phyloP scores from a whole-genome alignment of 2,329 filamentous ascomycete species.

The Pezicula neosporulosa region DNA sequence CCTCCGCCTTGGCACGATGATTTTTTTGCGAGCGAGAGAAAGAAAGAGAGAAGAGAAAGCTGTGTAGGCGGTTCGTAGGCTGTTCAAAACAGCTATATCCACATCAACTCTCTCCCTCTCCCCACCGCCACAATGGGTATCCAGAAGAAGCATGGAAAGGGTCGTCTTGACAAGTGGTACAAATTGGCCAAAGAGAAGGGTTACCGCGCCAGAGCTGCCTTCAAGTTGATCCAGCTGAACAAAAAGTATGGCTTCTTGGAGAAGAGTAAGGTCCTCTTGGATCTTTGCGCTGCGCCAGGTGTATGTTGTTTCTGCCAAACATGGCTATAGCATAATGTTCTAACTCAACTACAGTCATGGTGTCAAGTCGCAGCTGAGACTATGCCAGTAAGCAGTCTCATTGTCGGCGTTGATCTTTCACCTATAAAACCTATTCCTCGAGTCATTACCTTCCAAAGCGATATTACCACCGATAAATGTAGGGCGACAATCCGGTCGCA shows the following conservation, averaged over 20 bases:
- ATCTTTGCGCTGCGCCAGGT: constrained; percentile 96
- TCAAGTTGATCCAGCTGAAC: constrained; percentile 97
- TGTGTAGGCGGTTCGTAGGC: not conserved
- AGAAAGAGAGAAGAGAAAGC: not conserved
- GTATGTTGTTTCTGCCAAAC: constrained; percentile 45
- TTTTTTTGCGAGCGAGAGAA: not conserved
- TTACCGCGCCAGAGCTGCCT: constrained; percentile 90
- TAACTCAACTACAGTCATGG: constrained; percentile 65
- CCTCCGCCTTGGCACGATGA: not conserved
- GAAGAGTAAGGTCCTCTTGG: constrained; percentile 91
- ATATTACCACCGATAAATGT: constrained; percentile 97
- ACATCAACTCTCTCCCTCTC: not conserved
- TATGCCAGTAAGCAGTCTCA: constrained; percentile 87
- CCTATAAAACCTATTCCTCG: constrained; percentile 95
- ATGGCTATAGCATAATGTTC: not conserved
- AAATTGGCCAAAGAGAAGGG: constrained; percentile 98
- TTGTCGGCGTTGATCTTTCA: constrained; percentile 89
- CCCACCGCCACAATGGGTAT: constrained; percentile 68
- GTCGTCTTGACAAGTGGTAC: constrained; percentile 98
- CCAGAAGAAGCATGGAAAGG: constrained; percentile 98
- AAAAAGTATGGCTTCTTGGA: constrained; percentile 99
- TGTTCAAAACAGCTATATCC: not conserved
- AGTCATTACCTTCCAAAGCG: constrained; percentile 93
- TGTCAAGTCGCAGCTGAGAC: constrained; percentile 94
- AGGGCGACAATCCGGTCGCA: constrained; percentile 85